A percentile compares a stretch with the other conserved stretches of the same genome.
These are phyloP conservation scores for Drechslera avenae DNA, from an alignment of 2,329 filamentous ascomycete species.

Conservation along the genomic window DNA sequence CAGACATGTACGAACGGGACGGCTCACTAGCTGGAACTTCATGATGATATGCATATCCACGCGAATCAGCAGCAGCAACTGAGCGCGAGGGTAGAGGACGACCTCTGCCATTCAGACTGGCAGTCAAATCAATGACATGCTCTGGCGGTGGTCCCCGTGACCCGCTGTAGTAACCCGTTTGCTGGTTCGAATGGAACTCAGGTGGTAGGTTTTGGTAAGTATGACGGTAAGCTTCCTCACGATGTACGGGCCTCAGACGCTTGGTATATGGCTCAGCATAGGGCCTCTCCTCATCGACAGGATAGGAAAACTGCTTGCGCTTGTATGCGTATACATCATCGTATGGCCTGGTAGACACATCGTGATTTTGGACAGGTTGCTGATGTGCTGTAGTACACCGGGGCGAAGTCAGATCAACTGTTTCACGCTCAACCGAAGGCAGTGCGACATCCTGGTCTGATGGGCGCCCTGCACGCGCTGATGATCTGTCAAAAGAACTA, in stretches of 20 bases:
- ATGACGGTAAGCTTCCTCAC: constrained; percentile 11
- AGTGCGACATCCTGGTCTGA: constrained; percentile 42
- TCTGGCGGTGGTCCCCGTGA: constrained; percentile 17
- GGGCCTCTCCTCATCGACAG: constrained; percentile 11
- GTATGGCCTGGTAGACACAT: constrained; percentile 10
- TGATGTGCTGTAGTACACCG: constrained; percentile 13
- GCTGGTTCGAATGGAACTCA: constrained; percentile 7
- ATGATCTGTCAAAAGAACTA: constrained; percentile 19
- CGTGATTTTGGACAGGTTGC: constrained; percentile 10
- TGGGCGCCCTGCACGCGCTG: constrained; percentile 24
- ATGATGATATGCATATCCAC: constrained; percentile 25
- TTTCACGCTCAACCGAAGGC: constrained; percentile 43
- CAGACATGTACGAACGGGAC: constrained; percentile 20
- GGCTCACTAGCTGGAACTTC: constrained; percentile 12
- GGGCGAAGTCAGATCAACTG: constrained; percentile 24
- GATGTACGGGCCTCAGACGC: constrained; percentile 20
- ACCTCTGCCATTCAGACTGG: constrained; percentile 25
- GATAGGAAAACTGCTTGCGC: constrained; percentile 22
- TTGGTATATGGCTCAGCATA: constrained; percentile 15
- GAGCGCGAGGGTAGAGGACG: constrained; percentile 9
- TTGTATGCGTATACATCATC: constrained; percentile 21
- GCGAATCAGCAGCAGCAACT: constrained; percentile 10
- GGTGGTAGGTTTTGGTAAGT: constrained; percentile 2
- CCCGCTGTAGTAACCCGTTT: constrained; percentile 16
- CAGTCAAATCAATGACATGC: constrained; percentile 33